Conservation (phyloP, 2,329 filamentous ascomycete species). For the Trichoderma sp. region DNA sequence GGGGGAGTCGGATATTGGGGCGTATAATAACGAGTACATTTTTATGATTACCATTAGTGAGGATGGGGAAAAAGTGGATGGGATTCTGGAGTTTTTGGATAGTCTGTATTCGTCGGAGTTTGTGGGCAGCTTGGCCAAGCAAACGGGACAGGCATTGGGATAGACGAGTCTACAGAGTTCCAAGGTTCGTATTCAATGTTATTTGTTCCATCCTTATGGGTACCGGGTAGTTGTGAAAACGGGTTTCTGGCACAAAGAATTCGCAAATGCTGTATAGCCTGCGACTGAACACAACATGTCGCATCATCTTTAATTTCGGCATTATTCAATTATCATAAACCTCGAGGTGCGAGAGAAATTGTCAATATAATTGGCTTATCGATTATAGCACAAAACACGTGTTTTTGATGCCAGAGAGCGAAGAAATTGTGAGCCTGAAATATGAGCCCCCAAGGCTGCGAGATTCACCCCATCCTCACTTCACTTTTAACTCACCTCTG, state of each 20-base stretch:
- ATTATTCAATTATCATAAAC: neutral
- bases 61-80: neutral
- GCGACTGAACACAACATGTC: neutral
- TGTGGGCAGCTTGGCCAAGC: neutral
- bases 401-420: neutral
- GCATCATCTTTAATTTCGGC: neutral
- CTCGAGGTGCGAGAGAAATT: neutral
- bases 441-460: neutral
- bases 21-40: neutral
- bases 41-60: neutral
- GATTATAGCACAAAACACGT: neutral
- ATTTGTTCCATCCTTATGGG: neutral
- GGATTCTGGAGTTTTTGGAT: neutral
- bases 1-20: neutral
- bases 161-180: neutral
- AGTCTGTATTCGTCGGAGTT: neutral
- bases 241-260: neutral
- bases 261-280: neutral
- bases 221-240: neutral
- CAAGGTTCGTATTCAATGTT: neutral
- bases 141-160: neutral
- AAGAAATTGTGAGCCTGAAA: neutral
- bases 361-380: neutral
- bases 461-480: neutral
- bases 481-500: neutral